These are phyloP conservation scores for Acanthamoeba triangularis DNA, from an alignment of 208 protist genomes.

Conservation along the genomic window DNA sequence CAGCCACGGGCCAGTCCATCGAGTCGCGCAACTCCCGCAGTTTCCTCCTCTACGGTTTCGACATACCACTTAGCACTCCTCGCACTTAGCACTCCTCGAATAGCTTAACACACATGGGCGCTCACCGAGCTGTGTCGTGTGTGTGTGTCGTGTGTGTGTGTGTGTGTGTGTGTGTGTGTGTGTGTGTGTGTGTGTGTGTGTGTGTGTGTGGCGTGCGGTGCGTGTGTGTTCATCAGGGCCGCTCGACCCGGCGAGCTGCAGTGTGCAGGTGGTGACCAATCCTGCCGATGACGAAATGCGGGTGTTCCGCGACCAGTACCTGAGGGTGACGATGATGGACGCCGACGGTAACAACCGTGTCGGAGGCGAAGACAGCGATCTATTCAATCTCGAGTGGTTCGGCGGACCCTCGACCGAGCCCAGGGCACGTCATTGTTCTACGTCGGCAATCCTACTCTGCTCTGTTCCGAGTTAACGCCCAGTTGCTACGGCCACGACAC, in stretches of 20 bases:
- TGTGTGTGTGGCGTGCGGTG: neutral
- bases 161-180: neutral
- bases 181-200: neutral
- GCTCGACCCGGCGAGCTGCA: neutral
- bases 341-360: neutral
- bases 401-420: conserved; percentile 11
- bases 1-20: neutral
- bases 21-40: neutral
- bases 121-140: neutral
- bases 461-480: too few relatives aligned
- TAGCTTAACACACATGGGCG: neutral
- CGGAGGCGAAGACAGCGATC: neutral
- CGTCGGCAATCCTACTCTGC: too few relatives aligned
- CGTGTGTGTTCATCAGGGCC: neutral
- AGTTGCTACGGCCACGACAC: too few relatives aligned
- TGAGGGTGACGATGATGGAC: neutral
- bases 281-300: neutral
- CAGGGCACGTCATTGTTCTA: neutral
- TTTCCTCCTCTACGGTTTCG: conserved; percentile 22
- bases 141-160: neutral
- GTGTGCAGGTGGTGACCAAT: neutral
- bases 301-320: neutral
- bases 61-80: neutral
- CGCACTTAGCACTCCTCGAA: too few relatives aligned
- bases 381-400: neutral